phyloP scores from a whole-genome alignment of 441 rosid genomes.

The Pelargonium citronellum region DNA sequence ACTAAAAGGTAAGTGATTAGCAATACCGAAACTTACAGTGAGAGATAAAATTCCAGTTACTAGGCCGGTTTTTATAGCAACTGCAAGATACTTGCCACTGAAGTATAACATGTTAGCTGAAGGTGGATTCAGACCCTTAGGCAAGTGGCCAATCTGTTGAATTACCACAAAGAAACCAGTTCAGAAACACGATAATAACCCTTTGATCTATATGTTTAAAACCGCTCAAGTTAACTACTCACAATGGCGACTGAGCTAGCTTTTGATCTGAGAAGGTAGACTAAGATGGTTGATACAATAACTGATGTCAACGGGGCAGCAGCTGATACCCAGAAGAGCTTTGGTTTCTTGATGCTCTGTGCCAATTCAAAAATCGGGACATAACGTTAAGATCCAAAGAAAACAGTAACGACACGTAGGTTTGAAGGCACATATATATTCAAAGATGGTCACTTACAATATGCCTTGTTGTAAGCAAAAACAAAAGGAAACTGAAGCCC shows the following conservation, averaged over 20 bases:
- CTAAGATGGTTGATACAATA: slow-evolving; percentile 57
- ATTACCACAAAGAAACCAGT: background rate
- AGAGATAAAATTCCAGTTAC: slow-evolving; percentile 83
- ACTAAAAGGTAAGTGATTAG: background rate
- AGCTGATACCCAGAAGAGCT: slow-evolving; percentile 86
- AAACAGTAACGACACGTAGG: background rate
- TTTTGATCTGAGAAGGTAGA: slow-evolving; percentile 57
- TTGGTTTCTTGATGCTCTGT: slow-evolving; percentile 77
- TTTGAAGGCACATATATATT: background rate
- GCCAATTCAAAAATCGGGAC: slow-evolving; percentile 15
- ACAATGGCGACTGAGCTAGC: slow-evolving; percentile 59
- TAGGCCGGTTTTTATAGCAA: slow-evolving; percentile 83
- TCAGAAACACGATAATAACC: background rate
- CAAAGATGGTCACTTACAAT: slow-evolving; percentile 45
- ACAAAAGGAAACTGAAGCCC: slow-evolving; percentile 68
- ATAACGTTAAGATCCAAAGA: slow-evolving; percentile 3
- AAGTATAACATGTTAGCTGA: slow-evolving; percentile 74
- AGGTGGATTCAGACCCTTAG: slow-evolving; percentile 91
- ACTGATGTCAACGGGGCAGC: slow-evolving; percentile 85
- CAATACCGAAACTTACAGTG: slow-evolving; percentile 45
- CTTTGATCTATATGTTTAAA: background rate
- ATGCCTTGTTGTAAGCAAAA: slow-evolving; percentile 70
- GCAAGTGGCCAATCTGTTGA: slow-evolving; percentile 79
- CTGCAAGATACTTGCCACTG: slow-evolving; percentile 43
- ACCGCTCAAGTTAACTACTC: slow-evolving; percentile 7